phyloP scores from a whole-genome alignment of 108 stramenopile genomes.

The Pelagomonas calceolata region DNA sequence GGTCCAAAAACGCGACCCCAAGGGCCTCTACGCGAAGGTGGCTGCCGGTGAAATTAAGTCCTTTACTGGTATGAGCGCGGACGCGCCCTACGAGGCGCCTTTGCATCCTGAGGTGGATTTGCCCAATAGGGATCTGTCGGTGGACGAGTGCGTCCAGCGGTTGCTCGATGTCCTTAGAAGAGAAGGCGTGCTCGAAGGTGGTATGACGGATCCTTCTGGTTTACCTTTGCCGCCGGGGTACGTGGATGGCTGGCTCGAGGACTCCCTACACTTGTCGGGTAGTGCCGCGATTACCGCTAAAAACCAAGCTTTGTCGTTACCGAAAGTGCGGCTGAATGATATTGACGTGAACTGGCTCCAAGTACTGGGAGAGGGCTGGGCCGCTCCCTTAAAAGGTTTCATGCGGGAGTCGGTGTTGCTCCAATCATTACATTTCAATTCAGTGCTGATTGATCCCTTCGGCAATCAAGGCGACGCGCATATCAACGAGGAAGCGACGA shows the following conservation, averaged over 20 bases:
- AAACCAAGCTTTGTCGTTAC: slow-evolving; percentile 62
- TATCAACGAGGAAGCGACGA: slow-evolving; percentile 58
- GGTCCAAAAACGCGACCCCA: slow-evolving; percentile 39
- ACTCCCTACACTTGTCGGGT: neutral
- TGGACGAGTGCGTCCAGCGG: slow-evolving; percentile 55
- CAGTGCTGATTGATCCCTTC: slow-evolving; percentile 85
- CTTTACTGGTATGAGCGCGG: slow-evolving; percentile 96
- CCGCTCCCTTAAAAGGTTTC: slow-evolving; percentile 89
- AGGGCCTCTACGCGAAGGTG: slow-evolving; percentile 42
- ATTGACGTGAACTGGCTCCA: slow-evolving; percentile 90
- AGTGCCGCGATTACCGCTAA: slow-evolving; percentile 17
- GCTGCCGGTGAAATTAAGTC: slow-evolving; percentile 73
- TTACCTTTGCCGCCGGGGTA: neutral
- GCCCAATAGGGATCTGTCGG: slow-evolving; percentile 74
- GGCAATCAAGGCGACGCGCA: slow-evolving; percentile 72
- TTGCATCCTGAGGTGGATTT: slow-evolving; percentile 71
- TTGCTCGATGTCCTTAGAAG: no score
- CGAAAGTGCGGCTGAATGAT: slow-evolving; percentile 87
- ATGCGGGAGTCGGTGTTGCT: slow-evolving; percentile 93
- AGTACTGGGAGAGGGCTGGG: slow-evolving; percentile 94
- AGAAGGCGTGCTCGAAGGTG: no score
- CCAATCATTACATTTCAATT: slow-evolving; percentile 92
- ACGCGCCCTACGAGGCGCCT: slow-evolving; percentile 95
- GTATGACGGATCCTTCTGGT: neutral
- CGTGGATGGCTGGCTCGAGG: neutral